Evolutionary conservation across 2,329 filamentous ascomycete species (phyloP).

Genomic region (Paecilomyces variotii): DNA sequence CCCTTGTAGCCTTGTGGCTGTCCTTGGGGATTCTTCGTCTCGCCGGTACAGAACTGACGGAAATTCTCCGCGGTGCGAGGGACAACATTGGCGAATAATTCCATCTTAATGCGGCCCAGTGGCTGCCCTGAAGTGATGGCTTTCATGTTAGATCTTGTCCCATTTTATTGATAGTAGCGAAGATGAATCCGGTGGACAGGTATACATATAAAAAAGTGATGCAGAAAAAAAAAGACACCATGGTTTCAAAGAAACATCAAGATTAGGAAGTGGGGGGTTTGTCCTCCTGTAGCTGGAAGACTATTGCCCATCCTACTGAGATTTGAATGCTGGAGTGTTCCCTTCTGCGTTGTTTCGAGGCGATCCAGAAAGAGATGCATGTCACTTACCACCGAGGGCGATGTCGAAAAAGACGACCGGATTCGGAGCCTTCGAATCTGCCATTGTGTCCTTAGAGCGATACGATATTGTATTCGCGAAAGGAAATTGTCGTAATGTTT

Average conservation of each 20-base stretch:
- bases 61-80: constrained; percentile 95
- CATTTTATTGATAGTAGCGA: too few species aligned
- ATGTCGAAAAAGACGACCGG: constrained; percentile 45
- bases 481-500: background rate
- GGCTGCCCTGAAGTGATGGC: constrained; percentile 59
- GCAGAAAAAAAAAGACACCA: background rate
- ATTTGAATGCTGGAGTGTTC: background rate
- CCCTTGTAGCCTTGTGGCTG: constrained; percentile 89
- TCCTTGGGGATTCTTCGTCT: constrained; percentile 69
- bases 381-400: constrained; percentile 37
- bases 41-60: constrained; percentile 91
- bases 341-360: background rate
- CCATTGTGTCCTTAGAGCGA: constrained; percentile 1
- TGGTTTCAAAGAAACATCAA: background rate
- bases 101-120: constrained; percentile 79
- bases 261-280: background rate
- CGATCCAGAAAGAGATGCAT: background rate
- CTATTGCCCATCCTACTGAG: background rate
- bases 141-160: background rate
- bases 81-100: constrained; percentile 77
- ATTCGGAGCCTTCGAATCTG: constrained; percentile 18
- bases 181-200: too few species aligned
- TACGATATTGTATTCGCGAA: too few species aligned
- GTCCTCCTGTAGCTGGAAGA: background rate
- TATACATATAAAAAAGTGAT: background rate